phyloP scores from a whole-genome alignment of 441 rosid species.

The Euphorbia schlechtendalii region DNA sequence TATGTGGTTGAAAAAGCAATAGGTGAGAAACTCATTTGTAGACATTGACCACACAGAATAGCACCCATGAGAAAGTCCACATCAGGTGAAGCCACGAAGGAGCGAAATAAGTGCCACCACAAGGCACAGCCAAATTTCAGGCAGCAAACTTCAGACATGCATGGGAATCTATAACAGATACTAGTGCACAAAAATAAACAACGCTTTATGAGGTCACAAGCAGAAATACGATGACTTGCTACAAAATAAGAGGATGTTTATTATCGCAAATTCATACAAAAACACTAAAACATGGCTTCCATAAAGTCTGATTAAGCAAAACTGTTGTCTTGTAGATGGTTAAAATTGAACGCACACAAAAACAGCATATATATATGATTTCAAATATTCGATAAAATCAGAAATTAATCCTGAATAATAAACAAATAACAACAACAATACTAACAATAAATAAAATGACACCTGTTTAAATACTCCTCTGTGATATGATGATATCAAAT shows the following conservation, averaged over 20 bases:
- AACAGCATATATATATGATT: not conserved
- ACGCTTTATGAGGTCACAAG: not conserved
- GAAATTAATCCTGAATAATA: not conserved
- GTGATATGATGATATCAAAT: constrained; percentile 76
- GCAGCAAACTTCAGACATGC: not conserved
- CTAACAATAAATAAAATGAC: constrained; percentile 18
- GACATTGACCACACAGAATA: not conserved
- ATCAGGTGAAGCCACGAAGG: no score
- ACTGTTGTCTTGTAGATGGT: not conserved
- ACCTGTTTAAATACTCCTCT: constrained; percentile 71
- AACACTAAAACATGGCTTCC: no score
- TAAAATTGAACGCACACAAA: not conserved
- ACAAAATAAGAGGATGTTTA: not conserved
- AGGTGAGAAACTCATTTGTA: not conserved
- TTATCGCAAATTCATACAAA: not conserved
- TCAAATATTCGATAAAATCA: no score
- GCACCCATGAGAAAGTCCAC: no score
- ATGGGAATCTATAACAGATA: not conserved
- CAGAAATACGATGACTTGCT: not conserved
- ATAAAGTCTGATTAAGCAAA: no score
- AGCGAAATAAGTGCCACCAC: not conserved
- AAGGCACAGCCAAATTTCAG: not conserved
- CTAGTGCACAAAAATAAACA: no score
- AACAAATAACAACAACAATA: not conserved
- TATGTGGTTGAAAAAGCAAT: no score